Evolutionary conservation across 495 filamentous ascomycete genomes (phyloP), one percentile per base, ranked within the genome.

Genomic region (Talaromyces wortmannii): DNA sequence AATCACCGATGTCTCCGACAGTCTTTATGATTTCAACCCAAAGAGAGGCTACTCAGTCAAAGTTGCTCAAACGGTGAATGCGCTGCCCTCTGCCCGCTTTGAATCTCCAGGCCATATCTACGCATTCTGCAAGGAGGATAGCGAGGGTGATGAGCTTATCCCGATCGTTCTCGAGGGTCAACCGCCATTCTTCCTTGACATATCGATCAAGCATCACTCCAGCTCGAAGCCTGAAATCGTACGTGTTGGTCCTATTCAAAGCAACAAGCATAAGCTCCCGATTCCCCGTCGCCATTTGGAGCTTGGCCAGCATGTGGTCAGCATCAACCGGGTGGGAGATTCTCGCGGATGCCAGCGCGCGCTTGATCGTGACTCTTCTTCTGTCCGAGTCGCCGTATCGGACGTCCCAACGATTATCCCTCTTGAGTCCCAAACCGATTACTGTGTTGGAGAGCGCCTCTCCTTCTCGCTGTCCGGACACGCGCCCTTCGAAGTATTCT

Each of bases 391-490:
- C 47, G 84, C 89, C 46, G 88, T 98, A 7, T 92, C 89, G 53
- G 91, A 97, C 59, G 89, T 94, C 4, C 94, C 94, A 11, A 87
- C 90, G 12, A 95, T 97, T 58, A 86, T 90, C 50, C 80, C 86
- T 7, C 78, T 95, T n/a, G 90, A 96, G 61, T 84, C 85, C n/a
- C 86, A 85, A 58, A 73, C 77, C 6, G 89, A 97, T 71, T 96
- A 95, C 75, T 98, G 94, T 72, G 92, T 97, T 31, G 94, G 94
- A 49, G 92, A 98, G 63, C 84, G 90, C 33, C 85, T 97, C 56
- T 86, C 89, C 3, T 98, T 94, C 72, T 87, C 88, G 0, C 83
- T 98, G 15, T 88, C 90, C 0, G 94, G 94, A 32, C 83, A 86
- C 50, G 83, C 89, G 30, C 94, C 94, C 3, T 98, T 97, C 73